These are phyloP conservation scores for Blastobotrys muscicola DNA, from an alignment of 805 yeast genomes.

Conservation along the genomic window DNA sequence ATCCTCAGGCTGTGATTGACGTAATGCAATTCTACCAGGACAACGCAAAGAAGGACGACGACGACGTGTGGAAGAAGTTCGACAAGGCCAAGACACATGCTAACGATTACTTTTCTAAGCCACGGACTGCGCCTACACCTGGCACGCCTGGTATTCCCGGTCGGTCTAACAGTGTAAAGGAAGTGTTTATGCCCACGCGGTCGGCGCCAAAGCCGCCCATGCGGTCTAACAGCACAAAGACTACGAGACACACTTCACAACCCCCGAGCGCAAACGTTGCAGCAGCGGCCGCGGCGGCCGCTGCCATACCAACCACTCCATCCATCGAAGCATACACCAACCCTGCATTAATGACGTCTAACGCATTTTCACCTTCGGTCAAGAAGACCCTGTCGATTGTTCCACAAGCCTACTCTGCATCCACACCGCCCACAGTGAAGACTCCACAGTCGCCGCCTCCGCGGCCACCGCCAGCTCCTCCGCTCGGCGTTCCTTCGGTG, in stretches of 20 bases:
- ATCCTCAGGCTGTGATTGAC: conserved; percentile 91
- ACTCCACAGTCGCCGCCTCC: conserved; percentile 26
- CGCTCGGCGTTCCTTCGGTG: conserved; percentile 29
- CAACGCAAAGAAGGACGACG: conserved; percentile 16
- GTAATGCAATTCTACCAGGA: conserved; percentile 68
- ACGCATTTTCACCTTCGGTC: conserved; percentile 9
- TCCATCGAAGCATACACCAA: conserved; percentile 15
- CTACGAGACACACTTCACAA: neutral
- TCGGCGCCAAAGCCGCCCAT: conserved; percentile 27
- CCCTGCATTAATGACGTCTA: conserved; percentile 28
- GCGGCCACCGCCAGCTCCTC: conserved; percentile 35
- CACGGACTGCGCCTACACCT: conserved; percentile 2
- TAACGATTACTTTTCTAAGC: conserved; percentile 4
- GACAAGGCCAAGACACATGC: conserved; percentile 15
- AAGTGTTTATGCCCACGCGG: conserved; percentile 19
- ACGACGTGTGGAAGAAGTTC: conserved; percentile 23
- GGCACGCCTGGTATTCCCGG: too few species aligned
- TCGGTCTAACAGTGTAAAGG: too few species aligned
- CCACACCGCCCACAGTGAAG: conserved; percentile 12
- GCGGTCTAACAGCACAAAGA: conserved; percentile 4
- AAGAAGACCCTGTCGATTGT: neutral
- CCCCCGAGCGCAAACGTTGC: neutral
- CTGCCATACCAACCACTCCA: neutral
- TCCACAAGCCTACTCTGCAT: neutral
- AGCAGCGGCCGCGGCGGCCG: neutral